Evolutionary conservation across 768 basidiomycete species (phyloP).

Genomic region (Boletellus ananiceps): DNA sequence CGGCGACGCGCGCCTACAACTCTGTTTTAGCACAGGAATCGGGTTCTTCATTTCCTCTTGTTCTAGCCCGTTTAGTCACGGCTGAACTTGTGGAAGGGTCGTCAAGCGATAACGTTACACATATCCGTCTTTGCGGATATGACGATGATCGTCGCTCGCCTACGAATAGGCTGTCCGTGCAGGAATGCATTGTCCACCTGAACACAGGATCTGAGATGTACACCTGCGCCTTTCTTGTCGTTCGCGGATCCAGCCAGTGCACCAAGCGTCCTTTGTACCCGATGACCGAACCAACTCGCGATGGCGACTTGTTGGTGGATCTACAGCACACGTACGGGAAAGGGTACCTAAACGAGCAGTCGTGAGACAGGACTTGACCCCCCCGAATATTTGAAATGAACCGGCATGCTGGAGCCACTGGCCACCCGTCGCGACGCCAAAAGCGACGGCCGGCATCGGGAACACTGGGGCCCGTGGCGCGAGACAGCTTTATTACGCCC

Average conservation of each 20-base stretch:
- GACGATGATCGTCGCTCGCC: slow-evolving; percentile 22
- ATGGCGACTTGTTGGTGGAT: slow-evolving; percentile 3
- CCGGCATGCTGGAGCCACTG: too few relatives aligned
- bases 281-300: slow-evolving; percentile 1
- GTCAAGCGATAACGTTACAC: background rate
- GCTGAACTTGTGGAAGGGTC: background rate
- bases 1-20: background rate
- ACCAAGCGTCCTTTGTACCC: slow-evolving; percentile 1
- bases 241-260: slow-evolving; percentile 25
- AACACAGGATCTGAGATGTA: slow-evolving; percentile 10
- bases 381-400: too few relatives aligned
- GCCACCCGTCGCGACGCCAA: too few relatives aligned
- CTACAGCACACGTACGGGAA: slow-evolving; percentile 3
- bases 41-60: background rate
- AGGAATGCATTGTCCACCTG: background rate
- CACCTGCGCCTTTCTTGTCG: slow-evolving; percentile 16
- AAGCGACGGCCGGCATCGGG: background rate
- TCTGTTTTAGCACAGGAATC: background rate
- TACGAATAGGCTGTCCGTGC: slow-evolving; percentile 10
- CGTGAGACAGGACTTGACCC: too few relatives aligned
- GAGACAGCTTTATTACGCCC: slow-evolving; percentile 21
- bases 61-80: background rate
- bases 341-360: background rate
- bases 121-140: slow-evolving; percentile 3
- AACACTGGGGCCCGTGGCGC: slow-evolving; percentile 1